Percentiles rank a stretch among this genome's conserved stretches.
phyloP scores from a whole-genome alignment of 345 rosid species.

The Excoecaria cochinchinensis region DNA sequence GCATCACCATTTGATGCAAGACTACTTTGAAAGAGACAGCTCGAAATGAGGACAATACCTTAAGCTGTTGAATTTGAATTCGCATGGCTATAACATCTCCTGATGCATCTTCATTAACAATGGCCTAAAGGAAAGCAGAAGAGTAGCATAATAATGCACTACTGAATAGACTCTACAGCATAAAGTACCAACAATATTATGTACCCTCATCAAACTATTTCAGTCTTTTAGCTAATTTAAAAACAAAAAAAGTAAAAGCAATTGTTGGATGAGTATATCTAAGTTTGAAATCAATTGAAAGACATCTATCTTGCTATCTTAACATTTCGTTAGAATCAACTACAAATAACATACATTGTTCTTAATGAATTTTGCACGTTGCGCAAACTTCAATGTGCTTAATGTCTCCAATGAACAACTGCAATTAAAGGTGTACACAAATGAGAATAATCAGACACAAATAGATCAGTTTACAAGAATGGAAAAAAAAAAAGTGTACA shows the following conservation, averaged over 20 bases:
- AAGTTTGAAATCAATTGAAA: background rate
- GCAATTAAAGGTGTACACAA: conserved; percentile 23
- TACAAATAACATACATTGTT: conserved; percentile 63
- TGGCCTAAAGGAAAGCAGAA: conserved; percentile 52
- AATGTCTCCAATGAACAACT: conserved; percentile 93
- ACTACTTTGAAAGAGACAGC: background rate
- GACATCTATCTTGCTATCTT: background rate
- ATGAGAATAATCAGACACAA: background rate
- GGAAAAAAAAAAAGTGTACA: background rate
- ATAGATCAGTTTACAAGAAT: background rate
- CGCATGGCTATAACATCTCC: conserved; percentile 97
- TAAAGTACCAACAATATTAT: background rate
- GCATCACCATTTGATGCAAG: background rate
- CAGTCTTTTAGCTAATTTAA: background rate
- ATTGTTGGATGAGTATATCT: background rate
- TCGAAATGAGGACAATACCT: conserved; percentile 43
- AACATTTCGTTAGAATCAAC: background rate
- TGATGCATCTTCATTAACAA: conserved; percentile 93
- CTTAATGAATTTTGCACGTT: conserved; percentile 94
- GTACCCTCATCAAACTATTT: background rate
- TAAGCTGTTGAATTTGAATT: conserved; percentile 88
- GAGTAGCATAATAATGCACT: conserved; percentile 12
- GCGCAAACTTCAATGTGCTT: conserved; percentile 98
- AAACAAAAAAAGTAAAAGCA: background rate
- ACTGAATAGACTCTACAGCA: background rate